Conservation (phyloP, 257 asterid species). For the Solanum sparsipilum region DNA sequence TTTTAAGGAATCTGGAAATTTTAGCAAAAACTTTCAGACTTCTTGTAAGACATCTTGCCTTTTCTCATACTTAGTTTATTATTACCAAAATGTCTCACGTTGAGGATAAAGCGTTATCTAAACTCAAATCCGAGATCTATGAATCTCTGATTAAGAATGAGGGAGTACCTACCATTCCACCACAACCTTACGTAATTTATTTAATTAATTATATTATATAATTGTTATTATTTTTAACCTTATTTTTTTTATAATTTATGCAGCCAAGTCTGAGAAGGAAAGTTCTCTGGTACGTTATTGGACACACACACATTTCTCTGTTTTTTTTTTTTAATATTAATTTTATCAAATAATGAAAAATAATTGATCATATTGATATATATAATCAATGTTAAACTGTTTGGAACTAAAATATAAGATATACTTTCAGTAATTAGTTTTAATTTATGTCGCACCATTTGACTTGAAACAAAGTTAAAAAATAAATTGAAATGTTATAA, state of each 20-base stretch:
- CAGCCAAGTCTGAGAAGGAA: conserved; percentile 25
- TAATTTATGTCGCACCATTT: background rate
- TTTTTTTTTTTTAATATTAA: background rate
- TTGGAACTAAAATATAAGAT: background rate
- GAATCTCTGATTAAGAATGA: background rate
- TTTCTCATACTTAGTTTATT: background rate
- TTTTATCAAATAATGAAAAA: background rate
- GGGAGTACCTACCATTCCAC: accelerated
- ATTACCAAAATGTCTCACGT: background rate
- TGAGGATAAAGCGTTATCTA: background rate
- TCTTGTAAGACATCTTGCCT: conserved; percentile 7
- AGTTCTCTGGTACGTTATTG: conserved; percentile 17
- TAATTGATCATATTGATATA: background rate
- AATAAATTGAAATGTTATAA: too few relatives aligned
- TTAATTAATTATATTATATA: background rate
- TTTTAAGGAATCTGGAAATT: conserved; percentile 45
- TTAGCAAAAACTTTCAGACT: conserved; percentile 40
- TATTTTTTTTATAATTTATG: background rate
- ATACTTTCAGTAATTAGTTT: accelerated
- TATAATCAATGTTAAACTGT: background rate
- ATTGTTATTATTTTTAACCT: background rate
- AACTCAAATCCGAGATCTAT: accelerated
- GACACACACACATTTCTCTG: background rate
- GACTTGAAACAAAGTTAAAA: background rate
- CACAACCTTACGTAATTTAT: background rate